A percentile compares a stretch with the other conserved stretches of the same genome.
phyloP scores from a whole-genome alignment of 306 rosid species.

The Medicago lupulina region DNA sequence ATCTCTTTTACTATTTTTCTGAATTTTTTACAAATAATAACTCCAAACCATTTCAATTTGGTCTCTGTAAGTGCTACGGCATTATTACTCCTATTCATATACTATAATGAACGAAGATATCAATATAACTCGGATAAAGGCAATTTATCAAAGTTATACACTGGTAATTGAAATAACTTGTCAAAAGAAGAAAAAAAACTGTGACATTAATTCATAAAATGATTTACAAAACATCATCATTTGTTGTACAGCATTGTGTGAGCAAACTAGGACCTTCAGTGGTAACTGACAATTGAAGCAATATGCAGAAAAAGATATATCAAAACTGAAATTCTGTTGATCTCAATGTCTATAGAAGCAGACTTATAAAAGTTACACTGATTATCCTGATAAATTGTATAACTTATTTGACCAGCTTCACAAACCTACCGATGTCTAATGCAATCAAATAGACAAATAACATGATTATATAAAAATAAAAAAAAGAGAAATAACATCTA shows the following conservation, averaged over 20 bases:
- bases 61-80: slow-evolving; percentile 23
- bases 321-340: slow-evolving; percentile 11
- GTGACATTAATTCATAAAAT: slow-evolving; percentile 4
- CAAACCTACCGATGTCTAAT: slow-evolving; percentile 15
- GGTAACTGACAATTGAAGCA: slow-evolving; percentile 20
- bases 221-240: neutral
- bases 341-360: slow-evolving; percentile 6
- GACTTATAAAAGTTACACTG: slow-evolving; percentile 1
- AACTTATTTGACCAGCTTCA: slow-evolving; percentile 9
- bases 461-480: neutral
- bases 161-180: slow-evolving; percentile 5
- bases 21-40: slow-evolving; percentile 8
- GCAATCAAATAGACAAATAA: slow-evolving; percentile 26
- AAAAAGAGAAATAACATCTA: neutral
- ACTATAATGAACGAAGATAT: slow-evolving; percentile 8
- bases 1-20: slow-evolving; percentile 30
- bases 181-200: neutral
- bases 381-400: slow-evolving; percentile 8
- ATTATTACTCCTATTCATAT: slow-evolving; percentile 13
- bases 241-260: neutral
- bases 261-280: neutral
- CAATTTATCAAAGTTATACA: neutral
- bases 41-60: slow-evolving; percentile 23
- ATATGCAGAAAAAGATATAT: neutral
- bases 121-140: slow-evolving; percentile 11